phyloP scores from a whole-genome alignment of 2,329 filamentous ascomycete genomes.

The Hypoxylon sp. region DNA sequence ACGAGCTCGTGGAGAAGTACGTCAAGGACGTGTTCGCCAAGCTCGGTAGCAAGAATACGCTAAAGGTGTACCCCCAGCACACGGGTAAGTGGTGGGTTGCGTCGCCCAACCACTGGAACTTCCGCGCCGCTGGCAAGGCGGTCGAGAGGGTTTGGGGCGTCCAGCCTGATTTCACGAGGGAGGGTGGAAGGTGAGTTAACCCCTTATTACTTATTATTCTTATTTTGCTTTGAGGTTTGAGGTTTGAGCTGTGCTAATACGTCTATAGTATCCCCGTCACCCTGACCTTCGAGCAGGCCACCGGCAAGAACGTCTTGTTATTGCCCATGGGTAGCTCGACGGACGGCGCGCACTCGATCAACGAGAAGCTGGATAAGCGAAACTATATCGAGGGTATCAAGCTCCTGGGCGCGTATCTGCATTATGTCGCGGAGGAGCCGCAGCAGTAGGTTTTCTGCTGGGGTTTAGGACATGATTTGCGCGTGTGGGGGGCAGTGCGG shows the following conservation, averaged over 20 bases:
- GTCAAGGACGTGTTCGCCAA: slow-evolving; percentile 88
- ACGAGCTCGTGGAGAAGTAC: slow-evolving; percentile 85
- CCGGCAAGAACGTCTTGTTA: slow-evolving; percentile 96
- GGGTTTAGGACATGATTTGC: not conserved
- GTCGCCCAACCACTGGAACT: slow-evolving; percentile 99
- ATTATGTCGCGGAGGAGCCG: slow-evolving; percentile 94
- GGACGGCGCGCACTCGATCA: slow-evolving; percentile 96
- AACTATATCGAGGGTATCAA: slow-evolving; percentile 99
- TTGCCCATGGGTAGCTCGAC: slow-evolving; percentile 98
- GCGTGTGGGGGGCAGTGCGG: not conserved
- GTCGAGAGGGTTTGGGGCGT: slow-evolving; percentile 95
- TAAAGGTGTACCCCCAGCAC: slow-evolving; percentile 87
- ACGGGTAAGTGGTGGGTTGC: slow-evolving; percentile 99
- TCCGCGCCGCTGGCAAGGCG: slow-evolving; percentile 93
- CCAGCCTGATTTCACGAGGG: slow-evolving; percentile 93
- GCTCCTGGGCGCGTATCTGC: slow-evolving; percentile 92
- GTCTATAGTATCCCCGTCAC: slow-evolving; percentile 88
- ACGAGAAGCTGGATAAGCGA: slow-evolving; percentile 96
- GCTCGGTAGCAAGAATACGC: slow-evolving; percentile 90
- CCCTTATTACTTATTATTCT: not conserved
- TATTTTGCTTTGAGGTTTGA: not conserved
- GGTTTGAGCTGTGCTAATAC: slow-evolving; percentile 22
- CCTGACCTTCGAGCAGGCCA: slow-evolving; percentile 96
- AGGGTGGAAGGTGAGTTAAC: slow-evolving; percentile 84
- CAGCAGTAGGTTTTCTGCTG: slow-evolving; percentile 36